Conservation (phyloP, 2,329 filamentous ascomycete genomes). For the Cladorrhinum sp. region DNA sequence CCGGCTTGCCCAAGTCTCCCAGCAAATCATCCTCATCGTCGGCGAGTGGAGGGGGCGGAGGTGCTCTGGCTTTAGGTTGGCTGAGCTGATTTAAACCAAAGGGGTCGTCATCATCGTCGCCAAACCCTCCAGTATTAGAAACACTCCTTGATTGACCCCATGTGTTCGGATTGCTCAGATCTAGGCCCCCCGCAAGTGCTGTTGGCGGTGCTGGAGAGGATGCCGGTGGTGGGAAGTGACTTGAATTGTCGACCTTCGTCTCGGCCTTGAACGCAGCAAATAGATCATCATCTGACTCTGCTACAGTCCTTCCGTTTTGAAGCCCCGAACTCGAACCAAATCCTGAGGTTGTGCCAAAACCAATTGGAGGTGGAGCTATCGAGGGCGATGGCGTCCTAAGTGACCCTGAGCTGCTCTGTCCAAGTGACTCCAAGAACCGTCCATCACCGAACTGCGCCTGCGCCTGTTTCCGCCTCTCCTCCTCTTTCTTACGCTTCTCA, state of each 20-base stretch:
- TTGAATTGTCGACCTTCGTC: conserved; percentile 65
- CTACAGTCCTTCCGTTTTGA: conserved; percentile 32
- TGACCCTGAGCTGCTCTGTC: conserved; percentile 44
- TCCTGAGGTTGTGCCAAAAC: background rate
- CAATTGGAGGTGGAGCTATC: conserved; percentile 30
- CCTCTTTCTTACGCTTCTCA: conserved; percentile 69
- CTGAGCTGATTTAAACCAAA: conserved; percentile 71
- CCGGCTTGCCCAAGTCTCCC: conserved; percentile 61
- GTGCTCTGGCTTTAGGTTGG: conserved; percentile 38
- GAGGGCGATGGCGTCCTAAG: conserved; percentile 42
- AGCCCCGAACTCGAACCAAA: conserved; percentile 3
- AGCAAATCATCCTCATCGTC: conserved; percentile 64
- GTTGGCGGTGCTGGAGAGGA: conserved; percentile 41
- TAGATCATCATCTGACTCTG: conserved; percentile 57
- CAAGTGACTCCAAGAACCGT: conserved; percentile 74
- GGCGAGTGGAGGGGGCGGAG: conserved; percentile 26
- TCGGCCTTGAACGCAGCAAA: conserved; percentile 66
- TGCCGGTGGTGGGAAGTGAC: conserved; percentile 58
- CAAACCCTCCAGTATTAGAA: conserved; percentile 39
- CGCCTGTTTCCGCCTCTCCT: conserved; percentile 66
- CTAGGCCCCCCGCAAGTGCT: conserved; percentile 33
- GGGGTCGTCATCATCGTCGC: conserved; percentile 77
- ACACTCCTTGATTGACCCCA: conserved; percentile 44
- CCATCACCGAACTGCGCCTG: conserved; percentile 75
- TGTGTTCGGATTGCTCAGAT: conserved; percentile 53